Base-by-base conservation (phyloP, 257 asterid species). In the Anisodus tanguticus region DNA sequence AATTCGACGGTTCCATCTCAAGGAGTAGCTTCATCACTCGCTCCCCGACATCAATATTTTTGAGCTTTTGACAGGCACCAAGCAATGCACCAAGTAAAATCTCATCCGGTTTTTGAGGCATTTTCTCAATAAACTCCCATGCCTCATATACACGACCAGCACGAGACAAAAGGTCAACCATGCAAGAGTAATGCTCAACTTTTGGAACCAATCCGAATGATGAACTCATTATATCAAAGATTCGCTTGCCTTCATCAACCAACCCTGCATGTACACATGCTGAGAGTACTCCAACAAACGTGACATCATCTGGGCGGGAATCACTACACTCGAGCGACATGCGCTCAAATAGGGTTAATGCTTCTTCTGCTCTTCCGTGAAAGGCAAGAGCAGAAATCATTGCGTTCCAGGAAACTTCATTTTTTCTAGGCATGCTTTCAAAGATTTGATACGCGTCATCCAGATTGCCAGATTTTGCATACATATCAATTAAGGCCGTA, bases 201-300 rank as follows among this genome's bases (percentile, higher is more conserved):
- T 91, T 93, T 7, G 99, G 99, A 79, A 90, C 87, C 83, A 96
- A 88, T 76, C 91, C 89, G 82, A 91, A 91, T 19, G 89, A 88
- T 41, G 94, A 92, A 54, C 85, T 89, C 99, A 96, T 94, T 72
- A 78, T n/a, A 51, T 88, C 87, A 88, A 92, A 93, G 26, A 91
- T 76, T 9, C 83, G 84, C 62, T 66, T 87, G 41, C 99, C 98
- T 88, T 94, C 91, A 67, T 92, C 93, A 68, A 96, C 98, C 87
- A 94, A 86, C 43, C 98, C 98, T 17, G 90, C 94, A 86, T 96
- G 99, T 70, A 94, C 97, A 70, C 98, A 96, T 41, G 98, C 99
- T 68, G 98, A 91, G 31, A 94, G 97, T 77, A 93, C 92, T 55
- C 90, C 97, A 16, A 96, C 85, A 79, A 94, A 94, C 51, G 98